Percentiles rank a stretch among this genome's conserved stretches.
phyloP scores from a whole-genome alignment of 2,329 filamentous ascomycete genomes.

The Cladosporium austrohemisphaericum region DNA sequence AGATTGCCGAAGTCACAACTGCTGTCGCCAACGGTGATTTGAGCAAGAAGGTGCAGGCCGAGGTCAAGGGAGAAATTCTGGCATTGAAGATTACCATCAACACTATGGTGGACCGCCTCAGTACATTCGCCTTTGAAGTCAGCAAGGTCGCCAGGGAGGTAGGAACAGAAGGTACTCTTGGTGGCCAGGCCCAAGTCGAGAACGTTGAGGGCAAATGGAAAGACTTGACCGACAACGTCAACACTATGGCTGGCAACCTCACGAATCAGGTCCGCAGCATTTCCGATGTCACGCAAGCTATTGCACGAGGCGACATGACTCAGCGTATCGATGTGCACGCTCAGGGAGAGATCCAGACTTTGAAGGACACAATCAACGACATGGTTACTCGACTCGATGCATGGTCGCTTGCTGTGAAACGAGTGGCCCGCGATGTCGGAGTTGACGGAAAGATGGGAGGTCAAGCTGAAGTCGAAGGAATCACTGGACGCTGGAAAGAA shows the following conservation, averaged over 20 bases:
- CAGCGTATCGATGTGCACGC: slow-evolving; percentile 94
- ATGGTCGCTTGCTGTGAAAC: slow-evolving; percentile 93
- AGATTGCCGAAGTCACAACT: slow-evolving; percentile 52
- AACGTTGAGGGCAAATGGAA: slow-evolving; percentile 66
- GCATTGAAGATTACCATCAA: slow-evolving; percentile 80
- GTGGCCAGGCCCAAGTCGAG: slow-evolving; percentile 60
- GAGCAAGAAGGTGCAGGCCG: slow-evolving; percentile 50
- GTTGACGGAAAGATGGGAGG: slow-evolving; percentile 98
- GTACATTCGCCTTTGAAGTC: slow-evolving; percentile 62
- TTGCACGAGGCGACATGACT: slow-evolving; percentile 92
- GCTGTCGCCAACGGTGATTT: slow-evolving; percentile 51
- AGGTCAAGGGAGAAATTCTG: slow-evolving; percentile 51
- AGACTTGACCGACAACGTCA: slow-evolving; percentile 64
- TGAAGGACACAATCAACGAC: slow-evolving; percentile 97
- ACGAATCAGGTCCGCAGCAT: slow-evolving; percentile 77
- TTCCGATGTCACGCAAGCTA: slow-evolving; percentile 89
- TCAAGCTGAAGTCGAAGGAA: slow-evolving; percentile 87
- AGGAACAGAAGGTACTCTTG: slow-evolving; percentile 61
- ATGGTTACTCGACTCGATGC: slow-evolving; percentile 95
- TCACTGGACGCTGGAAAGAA: slow-evolving; percentile 95
- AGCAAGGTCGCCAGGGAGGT: slow-evolving; percentile 64
- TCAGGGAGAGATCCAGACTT: slow-evolving; percentile 86
- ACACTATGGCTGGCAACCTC: slow-evolving; percentile 63
- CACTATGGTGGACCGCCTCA: slow-evolving; percentile 62
- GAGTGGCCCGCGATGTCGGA: slow-evolving; percentile 92